Evolutionary conservation across 2,329 filamentous ascomycete genomes (phyloP).

Genomic region (Aspergillus tanneri): DNA sequence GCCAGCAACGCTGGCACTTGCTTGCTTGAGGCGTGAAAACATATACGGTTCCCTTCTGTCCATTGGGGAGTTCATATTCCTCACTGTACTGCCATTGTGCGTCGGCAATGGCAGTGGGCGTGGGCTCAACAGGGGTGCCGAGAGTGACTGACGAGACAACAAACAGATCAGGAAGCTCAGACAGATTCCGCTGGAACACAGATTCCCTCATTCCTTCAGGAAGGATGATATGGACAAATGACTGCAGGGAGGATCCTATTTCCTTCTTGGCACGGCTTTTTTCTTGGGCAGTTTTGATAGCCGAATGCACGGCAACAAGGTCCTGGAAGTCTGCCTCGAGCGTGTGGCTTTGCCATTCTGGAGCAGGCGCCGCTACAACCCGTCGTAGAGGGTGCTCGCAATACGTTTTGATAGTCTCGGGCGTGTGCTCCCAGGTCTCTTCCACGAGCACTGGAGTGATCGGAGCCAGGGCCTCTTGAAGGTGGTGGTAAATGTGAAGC

Average conservation of each 20-base stretch:
- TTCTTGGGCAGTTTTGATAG: constrained; percentile 76
- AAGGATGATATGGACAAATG: constrained; percentile 56
- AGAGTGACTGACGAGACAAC: constrained; percentile 66
- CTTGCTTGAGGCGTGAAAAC: constrained; percentile 51
- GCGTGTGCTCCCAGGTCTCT: constrained; percentile 80
- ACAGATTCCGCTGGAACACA: constrained; percentile 30
- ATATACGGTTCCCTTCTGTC: constrained; percentile 35
- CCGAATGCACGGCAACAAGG: constrained; percentile 55
- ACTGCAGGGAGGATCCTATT: constrained; percentile 79
- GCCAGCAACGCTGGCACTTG: constrained; percentile 91
- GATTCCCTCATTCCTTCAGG: constrained; percentile 20
- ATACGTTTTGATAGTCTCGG: constrained; percentile 59
- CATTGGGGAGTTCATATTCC: constrained; percentile 40
- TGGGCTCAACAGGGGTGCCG: constrained; percentile 34
- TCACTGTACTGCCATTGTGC: constrained; percentile 46
- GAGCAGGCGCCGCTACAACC: constrained; percentile 29
- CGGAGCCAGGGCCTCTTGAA: constrained; percentile 76
- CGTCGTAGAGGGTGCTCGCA: constrained; percentile 47
- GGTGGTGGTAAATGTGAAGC: constrained; percentile 64
- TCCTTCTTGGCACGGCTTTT: constrained; percentile 67
- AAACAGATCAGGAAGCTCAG: constrained; percentile 63
- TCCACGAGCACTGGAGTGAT: constrained; percentile 81
- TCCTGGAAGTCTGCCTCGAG: constrained; percentile 49
- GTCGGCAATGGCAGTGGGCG: constrained; percentile 27
- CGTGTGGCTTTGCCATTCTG: constrained; percentile 44